Base-by-base conservation (phyloP, 164 flowering plant genomes). In the Vitis cinerea region DNA sequence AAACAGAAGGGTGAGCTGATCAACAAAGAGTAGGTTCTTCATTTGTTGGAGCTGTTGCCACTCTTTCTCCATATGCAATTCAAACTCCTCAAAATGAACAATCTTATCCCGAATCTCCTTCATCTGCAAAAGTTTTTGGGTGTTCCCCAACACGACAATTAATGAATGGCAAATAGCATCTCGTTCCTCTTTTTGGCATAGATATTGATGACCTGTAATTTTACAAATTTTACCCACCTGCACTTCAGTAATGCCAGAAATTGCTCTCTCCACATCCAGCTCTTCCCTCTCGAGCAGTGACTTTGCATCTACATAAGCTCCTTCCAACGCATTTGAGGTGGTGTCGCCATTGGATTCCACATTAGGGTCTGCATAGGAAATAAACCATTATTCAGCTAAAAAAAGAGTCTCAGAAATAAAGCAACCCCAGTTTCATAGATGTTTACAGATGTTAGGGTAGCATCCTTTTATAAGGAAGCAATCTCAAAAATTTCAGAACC, bases 11-110 rank as follows among this genome's bases (percentile, higher is more conserved):
- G 71, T 77, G 14, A 90, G 84, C 78, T 90, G 89, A 82, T 93
- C 97, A 29, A 75, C 81, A 61, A 87, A 90, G 13, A 88, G 86
- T 50, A 79, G 78, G 72, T 78, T 74, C 76, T 86, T 85, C 82
- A 89, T 67, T 70, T 85, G 81, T 66, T 82, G 81, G 71, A 91
- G 55, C 67, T 84, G 91, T 60, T 86, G 74, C 82, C 87, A 61
- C 77, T 88, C 91, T 76, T 79, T 88, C 80, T 92, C 98, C 90
- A 85, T 75, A 67, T 82, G 84, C 72, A 85, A 56, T 62, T 95
- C 99, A 27, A 83, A 50, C 58, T 86, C 82, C 77, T 93, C 97
- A 67, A 87, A 90, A 14, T 71, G 81, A 50, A 64, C 66, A 60
- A 91, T 84, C 77, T 82, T 90, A 37, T 89, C 89, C 62, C 78